Percentiles rank a stretch among this genome's conserved stretches.
Conservation (phyloP, 164 flowering plant genomes). For the Buxus sempervirens region DNA sequence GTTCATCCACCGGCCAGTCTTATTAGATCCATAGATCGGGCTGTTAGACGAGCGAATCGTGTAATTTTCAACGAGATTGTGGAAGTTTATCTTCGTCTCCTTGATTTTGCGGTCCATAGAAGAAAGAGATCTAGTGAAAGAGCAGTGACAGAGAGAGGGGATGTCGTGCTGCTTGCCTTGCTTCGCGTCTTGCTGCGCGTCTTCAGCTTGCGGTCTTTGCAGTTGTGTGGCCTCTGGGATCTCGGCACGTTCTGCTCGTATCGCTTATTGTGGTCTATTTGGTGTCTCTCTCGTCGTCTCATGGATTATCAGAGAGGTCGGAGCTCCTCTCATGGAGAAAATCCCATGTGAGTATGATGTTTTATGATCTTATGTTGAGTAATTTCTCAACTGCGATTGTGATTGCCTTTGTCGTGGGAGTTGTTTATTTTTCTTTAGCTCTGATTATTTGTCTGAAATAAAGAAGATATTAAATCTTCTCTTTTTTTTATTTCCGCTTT, state of each 20-base stretch:
- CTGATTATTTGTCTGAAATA: background rate
- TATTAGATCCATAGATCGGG: background rate
- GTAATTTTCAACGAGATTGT: background rate
- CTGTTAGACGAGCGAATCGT: background rate
- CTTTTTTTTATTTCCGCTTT: too few species aligned
- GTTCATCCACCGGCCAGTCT: too few species aligned
- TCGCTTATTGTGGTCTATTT: constrained; percentile 68
- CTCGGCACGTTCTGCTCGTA: constrained; percentile 52
- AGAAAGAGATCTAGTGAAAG: constrained; percentile 6
- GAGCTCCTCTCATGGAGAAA: constrained; percentile 54
- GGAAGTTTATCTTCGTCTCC: background rate
- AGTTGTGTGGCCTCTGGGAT: constrained; percentile 63
- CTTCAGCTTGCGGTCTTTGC: constrained; percentile 60
- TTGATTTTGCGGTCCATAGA: background rate
- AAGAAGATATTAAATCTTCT: too few species aligned
- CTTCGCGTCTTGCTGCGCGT: constrained; percentile 65
- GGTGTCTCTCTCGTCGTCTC: constrained; percentile 57
- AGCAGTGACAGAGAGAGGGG: constrained; percentile 8
- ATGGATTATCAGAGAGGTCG: constrained; percentile 65
- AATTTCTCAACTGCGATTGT: background rate
- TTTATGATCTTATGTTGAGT: background rate
- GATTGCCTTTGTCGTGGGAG: background rate
- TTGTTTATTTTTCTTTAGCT: background rate
- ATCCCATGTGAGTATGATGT: constrained; percentile 41
- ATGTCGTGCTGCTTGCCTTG: constrained; percentile 59